A percentile compares a stretch with the other conserved stretches of the same genome.
Evolutionary conservation across 1,284 basidiomycete genomes (phyloP).

Genomic region (Fomitiporia mediterranea): DNA sequence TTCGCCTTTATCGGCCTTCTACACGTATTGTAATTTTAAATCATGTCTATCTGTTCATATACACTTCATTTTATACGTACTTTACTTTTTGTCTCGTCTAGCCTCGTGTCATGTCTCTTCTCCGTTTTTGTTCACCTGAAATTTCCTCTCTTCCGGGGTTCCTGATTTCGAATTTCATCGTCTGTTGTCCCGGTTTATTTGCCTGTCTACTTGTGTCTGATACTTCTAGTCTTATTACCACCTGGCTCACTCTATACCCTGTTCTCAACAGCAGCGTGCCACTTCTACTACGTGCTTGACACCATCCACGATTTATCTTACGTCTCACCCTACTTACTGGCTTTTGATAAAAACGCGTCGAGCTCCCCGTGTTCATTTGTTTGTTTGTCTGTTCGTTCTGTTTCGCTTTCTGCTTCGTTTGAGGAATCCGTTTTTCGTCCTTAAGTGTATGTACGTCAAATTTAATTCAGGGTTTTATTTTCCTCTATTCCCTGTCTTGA

Average conservation of each 20-base stretch:
- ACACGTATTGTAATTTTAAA: no score
- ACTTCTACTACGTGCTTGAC: no score
- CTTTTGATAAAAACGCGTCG: no score
- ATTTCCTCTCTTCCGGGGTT: background rate
- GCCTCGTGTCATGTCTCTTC: background rate
- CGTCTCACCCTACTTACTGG: no score
- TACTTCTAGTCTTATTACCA: no score
- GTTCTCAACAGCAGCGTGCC: no score
- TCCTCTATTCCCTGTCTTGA: background rate
- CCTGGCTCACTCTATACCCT: no score
- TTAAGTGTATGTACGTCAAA: background rate
- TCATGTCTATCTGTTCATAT: background rate
- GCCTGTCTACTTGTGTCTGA: no score
- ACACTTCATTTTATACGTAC: background rate
- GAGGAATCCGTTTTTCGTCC: background rate
- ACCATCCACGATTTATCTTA: no score
- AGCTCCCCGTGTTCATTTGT: background rate
- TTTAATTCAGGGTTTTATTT: background rate
- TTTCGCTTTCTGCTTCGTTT: background rate
- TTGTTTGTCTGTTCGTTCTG: background rate
- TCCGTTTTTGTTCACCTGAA: background rate
- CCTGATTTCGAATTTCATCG: background rate
- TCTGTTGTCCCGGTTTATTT: background rate
- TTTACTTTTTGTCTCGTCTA: background rate
- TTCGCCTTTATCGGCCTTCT: no score